Base-by-base conservation (phyloP, 2,329 filamentous ascomycete genomes). In the Aspergillus sp. region DNA sequence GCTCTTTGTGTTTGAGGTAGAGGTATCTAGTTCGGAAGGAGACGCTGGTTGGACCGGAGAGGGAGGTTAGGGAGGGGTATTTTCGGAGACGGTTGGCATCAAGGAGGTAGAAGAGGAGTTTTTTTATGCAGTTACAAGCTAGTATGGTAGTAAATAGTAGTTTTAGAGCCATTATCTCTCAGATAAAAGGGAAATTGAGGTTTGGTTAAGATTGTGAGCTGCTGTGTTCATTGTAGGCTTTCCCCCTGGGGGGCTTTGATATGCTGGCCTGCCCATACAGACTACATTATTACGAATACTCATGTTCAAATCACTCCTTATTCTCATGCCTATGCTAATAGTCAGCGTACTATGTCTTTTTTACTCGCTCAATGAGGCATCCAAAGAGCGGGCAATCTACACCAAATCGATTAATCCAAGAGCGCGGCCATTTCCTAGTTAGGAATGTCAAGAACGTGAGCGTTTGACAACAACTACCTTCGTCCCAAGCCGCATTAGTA, bases 11-110 rank as follows among this genome's bases (percentile, higher is more conserved):
- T 25, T 72, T 59, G 45, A 72, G 62, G 3, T 60, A 49, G 4
- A 75, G 63, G 17, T 65, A 57, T 4, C 56, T 60, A 1, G 72
- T 74, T 10, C 73, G 70, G 46, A 67, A 68, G 0, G 66, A 64
- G n/a, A 77, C 51, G 50, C 71, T 66, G 10, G 68, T 68, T 19
- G 74, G 62, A 15, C 70, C 72, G 1, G 73, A 66, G 2, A 74
- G 59, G 7, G 59, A 51, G 13, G 61, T 62, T 42, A 74, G 58
- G 48, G 65, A 68, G 4, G 69, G 70, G 41, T 72, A 76, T 52
- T 65, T 69, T 9, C 74, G 66, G 1, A 77, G 65, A 4, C 71
- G 69, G 59, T 76, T 76, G 0, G 62, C 56, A 54, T 77, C 74
- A 19, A 63, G 61, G 47, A 75, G 69, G 53, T 77, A 77, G n/a